A percentile compares a stretch with the other conserved stretches of the same genome.
These are phyloP conservation scores for Eurotiales sp. DNA, from an alignment of 2,329 filamentous ascomycete genomes.

Conservation along the genomic window DNA sequence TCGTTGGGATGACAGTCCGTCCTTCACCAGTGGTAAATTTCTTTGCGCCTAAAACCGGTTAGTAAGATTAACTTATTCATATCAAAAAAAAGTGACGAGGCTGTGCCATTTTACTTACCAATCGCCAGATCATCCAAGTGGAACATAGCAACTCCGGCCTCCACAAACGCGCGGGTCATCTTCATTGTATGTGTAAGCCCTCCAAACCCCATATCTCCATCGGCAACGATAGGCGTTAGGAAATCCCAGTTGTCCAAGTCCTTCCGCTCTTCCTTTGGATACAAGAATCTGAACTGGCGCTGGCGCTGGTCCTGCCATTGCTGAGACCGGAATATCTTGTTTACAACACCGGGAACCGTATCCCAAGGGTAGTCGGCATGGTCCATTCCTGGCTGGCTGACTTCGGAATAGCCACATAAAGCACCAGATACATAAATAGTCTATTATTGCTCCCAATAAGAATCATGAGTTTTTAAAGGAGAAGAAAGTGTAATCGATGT, in stretches of 20 bases:
- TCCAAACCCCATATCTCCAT: constrained; percentile 2
- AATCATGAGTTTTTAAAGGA: too few species aligned
- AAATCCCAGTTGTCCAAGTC: neutral
- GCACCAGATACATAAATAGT: constrained; percentile 1
- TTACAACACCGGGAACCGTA: neutral
- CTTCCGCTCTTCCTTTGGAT: neutral
- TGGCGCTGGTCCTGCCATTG: neutral
- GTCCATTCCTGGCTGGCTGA: neutral
- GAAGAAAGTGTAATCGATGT: too few species aligned
- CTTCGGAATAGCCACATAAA: neutral
- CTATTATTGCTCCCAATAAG: too few species aligned
- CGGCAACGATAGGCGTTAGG: neutral
- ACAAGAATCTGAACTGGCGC: neutral
- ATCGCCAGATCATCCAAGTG: constrained; percentile 1
- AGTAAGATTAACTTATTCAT: too few species aligned
- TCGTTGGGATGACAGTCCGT: neutral
- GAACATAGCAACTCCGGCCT: neutral
- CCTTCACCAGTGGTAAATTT: constrained; percentile 2
- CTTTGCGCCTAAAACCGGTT: constrained; percentile 1
- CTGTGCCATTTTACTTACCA: neutral
- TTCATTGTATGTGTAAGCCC: neutral
- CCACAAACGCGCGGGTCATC: neutral
- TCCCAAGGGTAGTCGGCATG: constrained; percentile 3
- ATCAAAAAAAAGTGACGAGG: too few species aligned
- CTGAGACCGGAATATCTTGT: neutral